phyloP scores from a whole-genome alignment of 2,329 filamentous ascomycete genomes.

The Teratosphaeria zuluensis region DNA sequence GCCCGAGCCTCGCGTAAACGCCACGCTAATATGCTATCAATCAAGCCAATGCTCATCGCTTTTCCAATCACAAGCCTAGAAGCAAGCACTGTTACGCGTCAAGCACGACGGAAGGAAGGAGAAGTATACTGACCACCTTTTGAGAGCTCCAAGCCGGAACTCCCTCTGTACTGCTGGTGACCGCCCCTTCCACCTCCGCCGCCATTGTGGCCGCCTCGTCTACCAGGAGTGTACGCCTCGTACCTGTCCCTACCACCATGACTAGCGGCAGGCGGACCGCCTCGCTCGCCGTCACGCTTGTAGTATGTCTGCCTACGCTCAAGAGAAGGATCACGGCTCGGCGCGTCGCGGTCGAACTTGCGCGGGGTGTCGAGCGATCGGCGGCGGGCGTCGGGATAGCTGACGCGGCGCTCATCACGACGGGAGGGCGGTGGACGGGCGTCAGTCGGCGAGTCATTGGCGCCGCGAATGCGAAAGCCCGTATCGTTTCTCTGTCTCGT shows the following conservation, averaged over 20 bases:
- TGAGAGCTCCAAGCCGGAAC: constrained; percentile 11
- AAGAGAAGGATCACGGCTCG: constrained; percentile 18
- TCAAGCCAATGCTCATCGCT: background rate
- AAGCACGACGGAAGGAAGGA: background rate
- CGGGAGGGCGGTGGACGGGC: constrained; percentile 1
- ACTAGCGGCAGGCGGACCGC: background rate
- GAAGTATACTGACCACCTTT: constrained; percentile 19
- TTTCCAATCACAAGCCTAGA: background rate
- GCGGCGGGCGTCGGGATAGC: constrained; percentile 15
- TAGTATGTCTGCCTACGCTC: constrained; percentile 21
- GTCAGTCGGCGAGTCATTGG: constrained; percentile 12
- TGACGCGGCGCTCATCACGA: constrained; percentile 13
- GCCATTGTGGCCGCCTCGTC: background rate
- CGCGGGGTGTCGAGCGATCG: constrained; percentile 5
- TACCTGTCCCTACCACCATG: background rate
- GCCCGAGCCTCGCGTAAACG: background rate
- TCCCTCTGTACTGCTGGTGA: constrained; percentile 5
- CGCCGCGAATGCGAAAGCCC: constrained; percentile 20
- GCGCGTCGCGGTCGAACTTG: background rate
- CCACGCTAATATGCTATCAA: background rate
- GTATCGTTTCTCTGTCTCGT: constrained; percentile 5
- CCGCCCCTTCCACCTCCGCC: background rate
- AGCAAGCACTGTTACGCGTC: background rate
- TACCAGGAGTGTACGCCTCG: background rate
- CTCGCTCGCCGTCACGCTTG: constrained; percentile 10